Evolutionary conservation across 345 rosid genomes (phyloP), one percentile per base, ranked within the genome.

Genomic region (Leavenworthia alabamica): DNA sequence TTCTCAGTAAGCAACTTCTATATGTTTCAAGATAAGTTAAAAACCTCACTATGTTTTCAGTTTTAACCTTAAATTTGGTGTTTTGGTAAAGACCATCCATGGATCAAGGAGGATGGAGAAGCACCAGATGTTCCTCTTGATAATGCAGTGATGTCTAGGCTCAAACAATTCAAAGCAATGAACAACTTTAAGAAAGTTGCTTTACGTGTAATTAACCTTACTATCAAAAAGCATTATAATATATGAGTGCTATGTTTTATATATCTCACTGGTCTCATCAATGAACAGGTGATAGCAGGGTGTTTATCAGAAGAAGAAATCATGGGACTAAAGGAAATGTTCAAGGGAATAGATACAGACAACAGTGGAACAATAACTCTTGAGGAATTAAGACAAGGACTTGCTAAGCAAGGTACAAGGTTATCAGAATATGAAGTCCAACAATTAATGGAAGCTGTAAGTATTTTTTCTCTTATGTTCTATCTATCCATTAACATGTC

Each of bases 311-410:
- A 92, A 77, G 97, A 89, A 80, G 97, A 92, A 73, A 92, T 92
- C 77, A 89, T 78, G 91, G 98, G 98, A n/a, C 60, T 92, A 64
- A 89, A 92, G 67, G 87, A 89, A 76, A 89, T 92, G 98, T 92
- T 92, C 70, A 83, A 48, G 61, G 88, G 95, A 35, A 92, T 92
- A 46, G 98, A 92, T 68, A 78, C 90, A 0, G 98, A 92, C 64
- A 77, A 73, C 69, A 89, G 96, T 20, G 97, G 98, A 11, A 92
- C 98, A 4, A 89, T 92, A 41, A 92, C 98, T 22, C 88, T 92
- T 4, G 98, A n/a, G n/a, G n/a, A n/a, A n/a, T n/a, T n/a, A n/a
- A n/a, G n/a, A n/a, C n/a, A n/a, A n/a, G n/a, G n/a, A n/a, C n/a
- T n/a, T n/a, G n/a, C n/a, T n/a, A n/a, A n/a, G n/a, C n/a, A n/a